phyloP scores from a whole-genome alignment of 192 early-diverging fungal species.

The Coemansia javaensis region DNA sequence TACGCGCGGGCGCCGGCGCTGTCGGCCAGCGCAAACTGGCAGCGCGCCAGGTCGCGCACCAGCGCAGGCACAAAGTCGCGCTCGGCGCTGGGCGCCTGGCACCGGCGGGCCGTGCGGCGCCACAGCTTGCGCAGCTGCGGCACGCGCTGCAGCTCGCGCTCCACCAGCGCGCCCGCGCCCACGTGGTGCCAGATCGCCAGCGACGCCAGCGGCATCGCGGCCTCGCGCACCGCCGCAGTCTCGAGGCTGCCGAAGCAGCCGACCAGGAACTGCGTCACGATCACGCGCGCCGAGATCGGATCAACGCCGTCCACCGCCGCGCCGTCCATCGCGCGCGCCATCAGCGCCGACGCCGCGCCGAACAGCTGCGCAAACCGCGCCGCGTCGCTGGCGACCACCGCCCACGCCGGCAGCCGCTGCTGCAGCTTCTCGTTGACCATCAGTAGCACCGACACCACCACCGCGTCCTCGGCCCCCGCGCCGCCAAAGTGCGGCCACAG shows the following conservation, averaged over 20 bases:
- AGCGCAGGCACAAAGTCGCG: conserved; percentile 62
- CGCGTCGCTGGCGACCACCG: neutral
- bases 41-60: conserved; percentile 59
- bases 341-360: conserved; percentile 14
- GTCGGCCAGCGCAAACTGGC: neutral
- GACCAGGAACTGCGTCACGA: conserved; percentile 72
- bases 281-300: conserved; percentile 30
- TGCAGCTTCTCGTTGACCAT: conserved; percentile 91
- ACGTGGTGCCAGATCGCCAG: conserved; percentile 75
- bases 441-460: conserved; percentile 73
- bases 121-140: conserved; percentile 65
- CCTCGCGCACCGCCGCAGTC: conserved; percentile 64
- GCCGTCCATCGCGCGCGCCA: conserved; percentile 16
- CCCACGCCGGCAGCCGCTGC: conserved; percentile 52
- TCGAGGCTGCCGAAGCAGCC: conserved; percentile 84
- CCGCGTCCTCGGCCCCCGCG: conserved; percentile 25
- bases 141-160: conserved; percentile 56
- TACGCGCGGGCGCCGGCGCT: conserved; percentile 43
- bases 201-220: conserved; percentile 72
- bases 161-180: conserved; percentile 41
- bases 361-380: conserved; percentile 4
- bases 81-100: neutral
- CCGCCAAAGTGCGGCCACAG: conserved; percentile 69
- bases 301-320: conserved; percentile 12
- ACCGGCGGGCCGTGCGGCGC: conserved; percentile 58